phyloP scores from a whole-genome alignment of 2,329 filamentous ascomycete genomes.

The Alternaria postmessia region DNA sequence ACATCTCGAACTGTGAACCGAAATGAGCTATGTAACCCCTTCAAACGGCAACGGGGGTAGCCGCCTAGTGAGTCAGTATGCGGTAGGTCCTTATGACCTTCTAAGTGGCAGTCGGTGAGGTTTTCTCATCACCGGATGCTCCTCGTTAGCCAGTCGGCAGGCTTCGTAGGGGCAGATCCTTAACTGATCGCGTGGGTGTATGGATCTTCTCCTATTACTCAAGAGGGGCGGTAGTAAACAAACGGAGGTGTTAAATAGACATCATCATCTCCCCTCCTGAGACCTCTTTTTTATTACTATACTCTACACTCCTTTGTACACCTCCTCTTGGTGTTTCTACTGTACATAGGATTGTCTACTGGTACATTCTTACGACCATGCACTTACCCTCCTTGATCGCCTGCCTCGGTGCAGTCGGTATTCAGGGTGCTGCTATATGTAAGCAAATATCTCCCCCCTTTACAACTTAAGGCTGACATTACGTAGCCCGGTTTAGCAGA shows the following conservation, averaged over 20 bases:
- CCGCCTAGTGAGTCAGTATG: conserved; percentile 10
- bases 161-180: conserved; percentile 13
- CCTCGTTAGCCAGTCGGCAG: not conserved
- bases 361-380: conserved; percentile 28
- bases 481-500: conserved; percentile 18
- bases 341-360: conserved; percentile 6
- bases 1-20: conserved; percentile 6
- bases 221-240: conserved; percentile 6
- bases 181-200: conserved; percentile 20
- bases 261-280: conserved; percentile 4
- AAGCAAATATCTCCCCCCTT: conserved; percentile 1
- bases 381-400: conserved; percentile 32
- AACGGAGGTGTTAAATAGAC: conserved; percentile 19
- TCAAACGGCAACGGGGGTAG: conserved; percentile 13
- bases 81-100: conserved; percentile 32
- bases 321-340: conserved; percentile 3
- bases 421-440: conserved; percentile 33
- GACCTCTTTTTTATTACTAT: conserved; percentile 11
- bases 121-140: conserved; percentile 22
- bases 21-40: conserved; percentile 18
- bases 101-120: conserved; percentile 16
- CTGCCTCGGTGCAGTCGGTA: conserved; percentile 41
- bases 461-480: conserved; percentile 6
- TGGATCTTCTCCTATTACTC: conserved; percentile 13
- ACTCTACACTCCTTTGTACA: conserved; percentile 16